Base-by-base conservation (phyloP, 2,329 filamentous ascomycete species). In the Colletotrichum endophyticum region DNA sequence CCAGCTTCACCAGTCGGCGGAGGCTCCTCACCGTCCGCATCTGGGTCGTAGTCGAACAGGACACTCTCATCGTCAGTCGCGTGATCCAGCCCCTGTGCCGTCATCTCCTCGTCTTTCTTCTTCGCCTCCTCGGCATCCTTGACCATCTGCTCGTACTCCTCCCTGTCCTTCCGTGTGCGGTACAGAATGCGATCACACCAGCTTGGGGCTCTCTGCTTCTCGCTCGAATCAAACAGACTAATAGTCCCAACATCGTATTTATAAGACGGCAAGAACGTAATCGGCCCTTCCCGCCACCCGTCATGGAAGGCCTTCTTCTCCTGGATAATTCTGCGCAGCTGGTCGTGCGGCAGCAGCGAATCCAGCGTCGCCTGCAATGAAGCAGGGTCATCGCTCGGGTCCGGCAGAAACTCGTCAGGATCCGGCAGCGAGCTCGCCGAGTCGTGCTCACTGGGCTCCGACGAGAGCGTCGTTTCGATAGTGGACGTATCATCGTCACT, bases 161-260 rank as follows among this genome's bases (percentile, higher is more conserved):
- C 85, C 78, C 91, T 93, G 81, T 97, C 93, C 63, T 88, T 91
- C 56, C 94, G 91, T 3, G 95, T 97, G 9, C 96, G 91, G 83
- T 93, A 99, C 1, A 99, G 85, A 62, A 99, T 96, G 19, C 97
- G 94, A 85, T 99, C 97, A 83, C 97, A 99, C 96, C 97, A 99
- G 82, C 96, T 98, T 4, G 97, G 97, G 3, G 95, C 94, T 70
- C 98, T 91, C 78, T 94, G 94, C 87, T 99, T 99, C 83, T 99
- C 97, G 79, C 96, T 98, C 1, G 96, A 95, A 85, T 99, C 98
- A 83, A 98, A 99, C 34, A 96, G 91, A 3, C 95, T 95, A 36
- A 98, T 92, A 34, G 94, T 98, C n/a, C 97, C 97, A 32, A 98
- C 89, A 81, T 99, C 98, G 80, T 99, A 99, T 84, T 99, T 99